Conservation (phyloP, 352 stramenopile genomes). For the Pythium guiyangense region DNA sequence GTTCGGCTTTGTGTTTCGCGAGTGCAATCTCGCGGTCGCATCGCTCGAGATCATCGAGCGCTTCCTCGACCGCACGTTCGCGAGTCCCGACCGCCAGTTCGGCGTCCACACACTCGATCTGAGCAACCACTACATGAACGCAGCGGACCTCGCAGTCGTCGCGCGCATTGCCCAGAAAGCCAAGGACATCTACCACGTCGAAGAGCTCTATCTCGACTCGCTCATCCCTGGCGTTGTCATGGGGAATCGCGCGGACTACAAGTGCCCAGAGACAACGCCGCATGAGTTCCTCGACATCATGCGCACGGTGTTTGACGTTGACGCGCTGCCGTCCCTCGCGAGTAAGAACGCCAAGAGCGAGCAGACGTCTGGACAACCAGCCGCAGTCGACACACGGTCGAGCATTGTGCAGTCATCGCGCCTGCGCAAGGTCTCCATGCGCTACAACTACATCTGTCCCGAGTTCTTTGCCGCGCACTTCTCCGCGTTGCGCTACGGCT, state of each 20-base stretch:
- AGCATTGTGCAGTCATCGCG: background rate
- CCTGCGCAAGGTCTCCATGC: background rate
- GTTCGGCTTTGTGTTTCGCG: background rate
- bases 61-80: slow-evolving; percentile 10
- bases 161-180: too few relatives aligned
- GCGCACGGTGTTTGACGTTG: background rate
- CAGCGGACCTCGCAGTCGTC: slow-evolving; percentile 8
- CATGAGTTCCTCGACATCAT: background rate
- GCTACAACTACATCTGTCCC: background rate
- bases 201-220: slow-evolving; percentile 1
- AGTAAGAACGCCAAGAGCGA: background rate
- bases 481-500: slow-evolving; percentile 1
- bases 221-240: background rate
- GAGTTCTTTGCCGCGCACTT: background rate
- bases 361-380: too few relatives aligned
- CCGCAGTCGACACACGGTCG: background rate
- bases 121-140: background rate
- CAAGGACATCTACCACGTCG: too few relatives aligned
- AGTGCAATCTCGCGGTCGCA: background rate
- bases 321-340: background rate
- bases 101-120: slow-evolving; percentile 3
- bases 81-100: background rate
- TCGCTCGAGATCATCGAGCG: slow-evolving; percentile 3
- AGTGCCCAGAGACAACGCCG: too few relatives aligned
- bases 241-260: background rate